These are phyloP conservation scores for Hamiltosporidium tvaerminnensis DNA, from an alignment of 371 early-diverging fungal species.

Conservation along the genomic window DNA sequence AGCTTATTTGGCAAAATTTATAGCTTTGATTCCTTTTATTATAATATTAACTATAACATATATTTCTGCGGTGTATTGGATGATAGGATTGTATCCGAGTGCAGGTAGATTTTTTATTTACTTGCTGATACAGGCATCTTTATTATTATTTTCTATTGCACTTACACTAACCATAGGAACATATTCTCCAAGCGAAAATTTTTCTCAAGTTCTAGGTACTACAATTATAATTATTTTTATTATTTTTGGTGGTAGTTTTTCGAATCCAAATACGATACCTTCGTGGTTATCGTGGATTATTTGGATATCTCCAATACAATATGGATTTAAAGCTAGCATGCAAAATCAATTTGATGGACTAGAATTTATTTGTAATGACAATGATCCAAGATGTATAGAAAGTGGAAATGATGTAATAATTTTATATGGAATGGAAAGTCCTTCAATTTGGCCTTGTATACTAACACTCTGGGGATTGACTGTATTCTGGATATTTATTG, in stretches of 20 bases:
- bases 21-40: constrained; percentile 43
- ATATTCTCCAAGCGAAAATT: constrained; percentile 41
- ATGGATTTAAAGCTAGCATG: constrained; percentile 41
- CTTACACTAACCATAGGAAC: constrained; percentile 53
- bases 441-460: not conserved
- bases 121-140: constrained; percentile 37
- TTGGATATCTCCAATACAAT: constrained; percentile 49
- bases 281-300: constrained; percentile 52
- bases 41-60: constrained; percentile 35
- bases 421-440: not conserved
- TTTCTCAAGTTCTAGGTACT: constrained; percentile 55
- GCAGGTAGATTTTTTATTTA: constrained; percentile 45
- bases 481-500: not conserved
- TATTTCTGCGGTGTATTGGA: constrained; percentile 49
- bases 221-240: constrained; percentile 52
- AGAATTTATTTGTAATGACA: constrained; percentile 4
- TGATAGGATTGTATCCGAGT: constrained; percentile 46
- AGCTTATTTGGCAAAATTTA: constrained; percentile 54
- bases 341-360: constrained; percentile 23
- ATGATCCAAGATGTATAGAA: not conserved
- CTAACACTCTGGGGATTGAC: not conserved
- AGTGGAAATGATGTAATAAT: constrained; percentile 14
- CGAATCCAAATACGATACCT: constrained; percentile 50
- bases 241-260: constrained; percentile 54
- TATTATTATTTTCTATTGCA: constrained; percentile 33